Evolutionary conservation across 345 rosid genomes (phyloP), one percentile per base, ranked within the genome.

Genomic region (Lumnitzera racemosa): DNA sequence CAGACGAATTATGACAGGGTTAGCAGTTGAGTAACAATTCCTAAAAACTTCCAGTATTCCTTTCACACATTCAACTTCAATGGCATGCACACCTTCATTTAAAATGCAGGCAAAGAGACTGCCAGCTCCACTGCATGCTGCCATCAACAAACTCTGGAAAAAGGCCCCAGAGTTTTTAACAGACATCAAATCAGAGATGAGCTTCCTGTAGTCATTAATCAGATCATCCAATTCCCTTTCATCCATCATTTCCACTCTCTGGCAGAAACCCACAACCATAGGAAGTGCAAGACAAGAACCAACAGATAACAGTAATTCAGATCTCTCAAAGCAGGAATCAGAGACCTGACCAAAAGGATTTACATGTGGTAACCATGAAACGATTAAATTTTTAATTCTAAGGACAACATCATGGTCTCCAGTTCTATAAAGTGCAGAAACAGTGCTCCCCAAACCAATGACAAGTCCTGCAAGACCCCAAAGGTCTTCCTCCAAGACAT

Each of bases 401-500:
- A 81, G 73, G 57, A 85, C 74, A 12, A 70, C 78, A 49, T 87
- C 96, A 77, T 79, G 75, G 69, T 67, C 82, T 59, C 95, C 94
- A 71, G 85, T 81, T 80, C 91, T 79, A 71, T 79, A 92, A 47
- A 89, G 69, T 53, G 92, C 94, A 67, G 78, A 73, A 63, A 89
- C 71, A 66, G 84, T 79, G 72, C 80, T 80, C 51, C 87, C 98
- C 78, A 92, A 70, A 62, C 98, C 98, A 72, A 92, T 67, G 63
- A 85, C 78, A 54, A 92, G 89, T 60, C 98, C 98, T 72, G 88
- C 80, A 68, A 87, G 80, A 64, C 98, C 98, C 96, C 96, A 92
- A 52, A 72, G 71, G 78, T 92, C 96, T 76, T 89, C 89, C 77
- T 83, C 95, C 69, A 83, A 65, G 43, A 80, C 80, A 70, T 78